phyloP scores from a whole-genome alignment of 768 basidiomycete species.

The Pisolithus marmoratus region DNA sequence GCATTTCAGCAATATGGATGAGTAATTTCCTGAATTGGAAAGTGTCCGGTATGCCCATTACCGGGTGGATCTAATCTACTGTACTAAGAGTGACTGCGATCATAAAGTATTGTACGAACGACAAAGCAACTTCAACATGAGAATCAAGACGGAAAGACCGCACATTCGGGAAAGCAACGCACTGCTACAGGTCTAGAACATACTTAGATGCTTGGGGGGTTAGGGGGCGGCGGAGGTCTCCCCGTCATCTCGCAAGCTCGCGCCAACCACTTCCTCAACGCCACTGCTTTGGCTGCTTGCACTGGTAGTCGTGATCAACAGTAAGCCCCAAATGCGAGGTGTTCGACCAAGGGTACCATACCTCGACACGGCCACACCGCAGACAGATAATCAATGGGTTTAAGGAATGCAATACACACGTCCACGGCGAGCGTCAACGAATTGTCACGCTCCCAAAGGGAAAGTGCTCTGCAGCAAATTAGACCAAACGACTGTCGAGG shows the following conservation, averaged over 20 bases:
- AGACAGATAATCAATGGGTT: slow-evolving; percentile 56
- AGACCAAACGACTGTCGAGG: neutral
- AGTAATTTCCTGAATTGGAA: too few species aligned
- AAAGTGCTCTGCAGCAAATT: slow-evolving; percentile 38
- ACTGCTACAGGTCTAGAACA: neutral
- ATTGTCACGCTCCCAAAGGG: slow-evolving; percentile 57
- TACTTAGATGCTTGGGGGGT: slow-evolving; percentile 1
- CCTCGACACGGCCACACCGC: slow-evolving; percentile 62
- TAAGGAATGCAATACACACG: slow-evolving; percentile 54
- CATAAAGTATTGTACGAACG: too few species aligned
- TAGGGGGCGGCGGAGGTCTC: slow-evolving; percentile 37
- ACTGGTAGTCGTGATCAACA: slow-evolving; percentile 27
- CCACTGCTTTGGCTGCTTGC: slow-evolving; percentile 44
- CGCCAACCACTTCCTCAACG: slow-evolving; percentile 40
- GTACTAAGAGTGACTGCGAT: too few species aligned
- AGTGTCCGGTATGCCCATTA: too few species aligned
- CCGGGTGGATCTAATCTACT: too few species aligned
- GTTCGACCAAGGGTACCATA: slow-evolving; percentile 21
- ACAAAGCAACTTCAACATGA: too few species aligned
- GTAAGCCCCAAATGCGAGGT: neutral
- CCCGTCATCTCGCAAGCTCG: slow-evolving; percentile 45
- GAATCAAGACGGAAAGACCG: neutral
- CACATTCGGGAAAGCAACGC: neutral
- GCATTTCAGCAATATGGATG: too few species aligned
- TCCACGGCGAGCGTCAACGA: slow-evolving; percentile 55